Conservation (phyloP, 2,329 filamentous ascomycete species). For the Biscogniauxia sp. region DNA sequence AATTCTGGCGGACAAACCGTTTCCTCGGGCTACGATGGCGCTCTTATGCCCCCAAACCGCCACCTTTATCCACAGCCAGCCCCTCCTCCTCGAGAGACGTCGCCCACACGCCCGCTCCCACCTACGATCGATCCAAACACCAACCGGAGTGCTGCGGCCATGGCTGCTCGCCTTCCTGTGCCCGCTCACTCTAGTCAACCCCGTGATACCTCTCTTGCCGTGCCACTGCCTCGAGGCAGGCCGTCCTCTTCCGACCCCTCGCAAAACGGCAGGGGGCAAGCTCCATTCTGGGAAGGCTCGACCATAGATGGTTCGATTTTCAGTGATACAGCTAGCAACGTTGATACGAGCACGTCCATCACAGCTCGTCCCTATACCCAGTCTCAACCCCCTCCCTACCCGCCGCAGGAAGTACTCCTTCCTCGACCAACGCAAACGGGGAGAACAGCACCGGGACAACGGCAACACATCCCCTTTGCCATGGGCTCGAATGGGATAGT, state of each 20-base stretch:
- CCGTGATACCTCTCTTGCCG: slow-evolving; percentile 26
- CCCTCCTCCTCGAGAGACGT: slow-evolving; percentile 21
- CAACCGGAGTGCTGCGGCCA: slow-evolving; percentile 21
- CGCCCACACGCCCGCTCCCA: slow-evolving; percentile 28
- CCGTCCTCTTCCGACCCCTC: slow-evolving; percentile 24
- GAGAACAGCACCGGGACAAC: slow-evolving; percentile 15
- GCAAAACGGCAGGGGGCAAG: slow-evolving; percentile 19
- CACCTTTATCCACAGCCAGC: slow-evolving; percentile 20
- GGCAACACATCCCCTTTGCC: slow-evolving; percentile 25
- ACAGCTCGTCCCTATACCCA: slow-evolving; percentile 22
- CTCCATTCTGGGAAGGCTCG: slow-evolving; percentile 34
- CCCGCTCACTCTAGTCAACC: slow-evolving; percentile 21
- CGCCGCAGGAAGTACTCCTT: slow-evolving; percentile 25
- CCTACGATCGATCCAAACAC: slow-evolving; percentile 31
- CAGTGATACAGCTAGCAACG: slow-evolving; percentile 33
- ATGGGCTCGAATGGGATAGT: slow-evolving; percentile 31
- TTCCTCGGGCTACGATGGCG: slow-evolving; percentile 23
- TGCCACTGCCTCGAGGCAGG: slow-evolving; percentile 20
- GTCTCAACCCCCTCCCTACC: slow-evolving; percentile 21
- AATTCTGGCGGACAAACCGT: slow-evolving; percentile 23
- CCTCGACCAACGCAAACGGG: slow-evolving; percentile 24
- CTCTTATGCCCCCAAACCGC: slow-evolving; percentile 23
- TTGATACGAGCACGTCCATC: slow-evolving; percentile 24
- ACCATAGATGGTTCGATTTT: slow-evolving; percentile 34
- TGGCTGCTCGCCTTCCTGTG: slow-evolving; percentile 21